Conservation (phyloP, 2,329 filamentous ascomycete species). For the Stenocarpella maydis region DNA sequence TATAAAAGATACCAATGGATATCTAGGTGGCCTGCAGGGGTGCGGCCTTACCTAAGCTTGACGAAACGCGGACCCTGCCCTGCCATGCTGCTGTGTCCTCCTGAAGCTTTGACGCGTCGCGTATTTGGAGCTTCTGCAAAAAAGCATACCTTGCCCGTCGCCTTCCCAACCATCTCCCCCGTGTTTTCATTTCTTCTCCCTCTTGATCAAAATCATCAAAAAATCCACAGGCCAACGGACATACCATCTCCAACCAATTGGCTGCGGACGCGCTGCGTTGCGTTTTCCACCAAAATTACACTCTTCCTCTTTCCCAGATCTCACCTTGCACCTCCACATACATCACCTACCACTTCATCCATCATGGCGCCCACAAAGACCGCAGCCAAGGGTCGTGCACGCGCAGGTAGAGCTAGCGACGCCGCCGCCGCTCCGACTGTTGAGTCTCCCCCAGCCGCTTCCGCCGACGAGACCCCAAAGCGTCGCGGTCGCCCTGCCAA, state of each 20-base stretch:
- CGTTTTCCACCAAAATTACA: not conserved
- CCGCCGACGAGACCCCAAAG: constrained; percentile 11
- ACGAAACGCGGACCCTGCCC: not conserved
- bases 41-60: not conserved
- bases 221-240: not conserved
- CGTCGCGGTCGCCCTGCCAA: constrained; percentile 26
- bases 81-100: not conserved
- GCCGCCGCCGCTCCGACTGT: constrained; percentile 7
- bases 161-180: not conserved
- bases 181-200: not conserved
- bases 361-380: constrained; percentile 32
- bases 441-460: not conserved
- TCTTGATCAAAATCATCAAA: not conserved
- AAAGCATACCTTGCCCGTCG: not conserved
- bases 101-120: constrained; percentile 15
- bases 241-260: constrained; percentile 3
- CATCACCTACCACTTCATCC: not conserved
- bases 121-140: constrained; percentile 11
- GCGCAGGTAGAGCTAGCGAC: constrained; percentile 26
- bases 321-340: not conserved
- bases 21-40: not conserved
- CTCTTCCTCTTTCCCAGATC: not conserved
- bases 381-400: constrained; percentile 32
- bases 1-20: too few relatives aligned
- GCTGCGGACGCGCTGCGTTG: not conserved